A percentile compares a stretch with the other conserved stretches of the same genome.
phyloP scores from a whole-genome alignment of 2,329 filamentous ascomycete species.

The Fusarium oligoseptatum region DNA sequence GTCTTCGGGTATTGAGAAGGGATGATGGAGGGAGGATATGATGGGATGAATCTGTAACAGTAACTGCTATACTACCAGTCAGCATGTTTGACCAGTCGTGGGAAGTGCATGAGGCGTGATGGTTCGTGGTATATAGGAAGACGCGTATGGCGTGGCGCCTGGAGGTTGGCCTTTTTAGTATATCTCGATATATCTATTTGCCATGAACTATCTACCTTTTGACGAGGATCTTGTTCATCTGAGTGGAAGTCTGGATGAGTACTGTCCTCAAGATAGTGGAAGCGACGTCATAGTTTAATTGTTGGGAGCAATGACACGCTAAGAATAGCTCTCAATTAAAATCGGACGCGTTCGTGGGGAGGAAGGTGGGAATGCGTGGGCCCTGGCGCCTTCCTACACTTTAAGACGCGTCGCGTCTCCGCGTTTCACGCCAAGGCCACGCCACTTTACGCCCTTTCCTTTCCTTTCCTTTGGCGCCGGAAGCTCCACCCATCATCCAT shows the following conservation, averaged over 20 bases:
- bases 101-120: slow-evolving; percentile 30
- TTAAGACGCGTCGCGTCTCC: slow-evolving; percentile 42
- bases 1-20: neutral
- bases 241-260: neutral
- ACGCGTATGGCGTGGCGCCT: slow-evolving; percentile 13
- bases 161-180: slow-evolving; percentile 16
- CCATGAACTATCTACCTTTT: neutral
- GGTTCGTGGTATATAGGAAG: slow-evolving; percentile 21
- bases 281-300: neutral
- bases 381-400: slow-evolving; percentile 21
- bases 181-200: slow-evolving; percentile 27
- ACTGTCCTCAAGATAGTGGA: neutral
- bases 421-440: slow-evolving; percentile 19
- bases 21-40: slow-evolving; percentile 25
- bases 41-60: slow-evolving; percentile 39
- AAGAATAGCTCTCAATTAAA: slow-evolving; percentile 9
- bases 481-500: slow-evolving; percentile 40
- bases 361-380: neutral
- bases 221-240: neutral
- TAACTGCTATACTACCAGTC: slow-evolving; percentile 26
- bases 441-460: slow-evolving; percentile 33
- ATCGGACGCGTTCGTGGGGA: neutral
- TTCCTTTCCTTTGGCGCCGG: slow-evolving; percentile 4
- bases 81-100: slow-evolving; percentile 22
- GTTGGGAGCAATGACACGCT: neutral